These are phyloP conservation scores for Solanum aculeatissimum DNA, from an alignment of 305 asterid species.

Conservation along the genomic window DNA sequence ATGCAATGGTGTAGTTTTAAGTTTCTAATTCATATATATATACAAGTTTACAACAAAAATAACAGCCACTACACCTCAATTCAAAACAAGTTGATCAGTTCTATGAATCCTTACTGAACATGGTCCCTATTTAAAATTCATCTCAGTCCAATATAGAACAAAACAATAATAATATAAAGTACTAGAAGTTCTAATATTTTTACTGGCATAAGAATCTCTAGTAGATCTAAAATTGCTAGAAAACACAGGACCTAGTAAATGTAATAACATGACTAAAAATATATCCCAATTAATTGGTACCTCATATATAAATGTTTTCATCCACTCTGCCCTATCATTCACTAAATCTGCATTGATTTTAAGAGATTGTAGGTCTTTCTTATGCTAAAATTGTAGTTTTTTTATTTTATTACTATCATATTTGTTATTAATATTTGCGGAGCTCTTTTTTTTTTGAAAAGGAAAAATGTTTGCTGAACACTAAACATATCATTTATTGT, in stretches of 20 bases:
- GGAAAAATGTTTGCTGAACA: neutral
- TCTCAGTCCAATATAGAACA: neutral
- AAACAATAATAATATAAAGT: neutral
- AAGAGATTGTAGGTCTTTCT: neutral
- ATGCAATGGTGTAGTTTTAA: neutral
- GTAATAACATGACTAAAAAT: neutral
- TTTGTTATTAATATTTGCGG: neutral
- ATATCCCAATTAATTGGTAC: neutral
- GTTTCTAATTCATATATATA: neutral
- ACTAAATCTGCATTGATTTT: neutral
- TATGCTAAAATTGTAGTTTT: neutral
- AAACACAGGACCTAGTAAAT: neutral
- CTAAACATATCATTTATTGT: neutral
- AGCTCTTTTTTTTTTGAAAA: neutral
- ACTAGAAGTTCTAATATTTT: neutral
- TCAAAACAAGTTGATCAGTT: neutral
- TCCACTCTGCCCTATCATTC: neutral
- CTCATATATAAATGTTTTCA: neutral
- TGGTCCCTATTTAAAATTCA: neutral
- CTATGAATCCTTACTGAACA: neutral
- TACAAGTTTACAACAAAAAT: neutral
- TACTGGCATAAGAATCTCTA: neutral
- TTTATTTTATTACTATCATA: neutral
- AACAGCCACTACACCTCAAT: neutral
- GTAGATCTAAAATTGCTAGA: neutral